A percentile compares a stretch with the other conserved stretches of the same genome.
Evolutionary conservation across 2,329 filamentous ascomycete species (phyloP).

Genomic region (Tolypocladium paradoxum): DNA sequence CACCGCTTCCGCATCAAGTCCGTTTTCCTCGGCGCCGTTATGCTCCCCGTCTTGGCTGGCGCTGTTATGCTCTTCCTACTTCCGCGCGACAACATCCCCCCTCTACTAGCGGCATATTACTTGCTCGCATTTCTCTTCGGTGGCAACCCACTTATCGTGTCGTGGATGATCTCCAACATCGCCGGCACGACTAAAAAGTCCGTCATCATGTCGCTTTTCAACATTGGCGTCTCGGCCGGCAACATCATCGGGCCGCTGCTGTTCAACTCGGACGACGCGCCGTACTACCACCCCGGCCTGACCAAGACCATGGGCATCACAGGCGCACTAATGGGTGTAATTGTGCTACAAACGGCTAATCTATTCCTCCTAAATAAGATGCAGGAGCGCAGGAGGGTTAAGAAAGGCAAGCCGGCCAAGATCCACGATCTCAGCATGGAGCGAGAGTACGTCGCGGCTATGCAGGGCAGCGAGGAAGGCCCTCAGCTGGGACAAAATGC

Average conservation of each 20-base stretch:
- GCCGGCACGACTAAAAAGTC: constrained; percentile 58
- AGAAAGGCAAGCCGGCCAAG: too few species aligned
- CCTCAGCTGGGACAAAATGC: too few species aligned
- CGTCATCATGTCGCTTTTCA: constrained; percentile 51
- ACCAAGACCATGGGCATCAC: too few species aligned
- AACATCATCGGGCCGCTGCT: constrained; percentile 58
- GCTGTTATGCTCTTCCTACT: constrained; percentile 42
- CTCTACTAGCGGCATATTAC: constrained; percentile 51
- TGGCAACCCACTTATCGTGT: constrained; percentile 53
- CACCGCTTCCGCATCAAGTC: constrained; percentile 47
- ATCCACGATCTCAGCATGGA: too few species aligned
- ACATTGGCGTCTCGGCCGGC: constrained; percentile 48
- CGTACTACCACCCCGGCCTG: constrained; percentile 46
- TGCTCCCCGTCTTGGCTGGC: constrained; percentile 51
- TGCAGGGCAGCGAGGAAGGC: too few species aligned
- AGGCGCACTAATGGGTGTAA: too few species aligned
- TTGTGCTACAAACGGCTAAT: too few species aligned
- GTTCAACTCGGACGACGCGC: constrained; percentile 46
- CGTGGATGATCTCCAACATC: constrained; percentile 60
- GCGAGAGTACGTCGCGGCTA: too few species aligned
- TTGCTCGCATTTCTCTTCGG: constrained; percentile 56
- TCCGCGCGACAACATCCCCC: constrained; percentile 28
- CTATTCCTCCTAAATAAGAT: too few species aligned
- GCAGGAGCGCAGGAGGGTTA: too few species aligned
- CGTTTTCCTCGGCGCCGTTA: constrained; percentile 37